Evolutionary conservation across 192 early-diverging fungal species (phyloP), one percentile per base, ranked within the genome.

Genomic region (Podila horticola): DNA sequence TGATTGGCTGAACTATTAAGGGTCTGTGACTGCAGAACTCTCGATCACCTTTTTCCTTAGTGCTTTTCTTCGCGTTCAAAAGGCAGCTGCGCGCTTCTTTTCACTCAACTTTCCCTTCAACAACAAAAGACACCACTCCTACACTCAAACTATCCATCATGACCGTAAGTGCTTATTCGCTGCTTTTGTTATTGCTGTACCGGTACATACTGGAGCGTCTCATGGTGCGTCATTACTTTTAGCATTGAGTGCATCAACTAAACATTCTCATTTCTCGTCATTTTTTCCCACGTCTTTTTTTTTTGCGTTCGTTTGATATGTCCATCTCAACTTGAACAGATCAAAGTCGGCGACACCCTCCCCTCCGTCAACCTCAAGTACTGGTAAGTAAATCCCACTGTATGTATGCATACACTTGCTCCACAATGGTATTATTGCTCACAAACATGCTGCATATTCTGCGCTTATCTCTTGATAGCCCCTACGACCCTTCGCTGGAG

Each of bases 331-430:
- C 13, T 19, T 26, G 52, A 55, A 3, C 34, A 81, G 77, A 85
- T 90, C 70, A 66, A 86, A 74, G 83, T 88, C 59, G 89, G 89
- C 82, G 89, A 90, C 67, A 82, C 79, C 13, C 79, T 90, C 49
- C 89, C 89, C 45, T 72, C 85, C 36, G 69, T 86, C 24, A 73
- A 82, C n/a, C 87, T 90, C 62, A 87, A 86, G 60, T 90, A 88
- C 71, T 79, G 75, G 86, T 60, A 84, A 60, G 71, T 79, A n/a
- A 24, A 65, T 3, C 30, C 5, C 26, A 28, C 2, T 15, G 38
- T 6, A 36, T 45, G 19, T 24, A 1, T 26, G 28, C 31, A 8
- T n/a, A 33, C 29, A 26, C 50, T 36, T 50, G 38, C 10, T 41
- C 36, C 29, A 41, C 31, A 11, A 34, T 5, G 17, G 1, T 60